Base-by-base conservation (phyloP, 2,329 filamentous ascomycete species). In the Elsinoe arachidis region DNA sequence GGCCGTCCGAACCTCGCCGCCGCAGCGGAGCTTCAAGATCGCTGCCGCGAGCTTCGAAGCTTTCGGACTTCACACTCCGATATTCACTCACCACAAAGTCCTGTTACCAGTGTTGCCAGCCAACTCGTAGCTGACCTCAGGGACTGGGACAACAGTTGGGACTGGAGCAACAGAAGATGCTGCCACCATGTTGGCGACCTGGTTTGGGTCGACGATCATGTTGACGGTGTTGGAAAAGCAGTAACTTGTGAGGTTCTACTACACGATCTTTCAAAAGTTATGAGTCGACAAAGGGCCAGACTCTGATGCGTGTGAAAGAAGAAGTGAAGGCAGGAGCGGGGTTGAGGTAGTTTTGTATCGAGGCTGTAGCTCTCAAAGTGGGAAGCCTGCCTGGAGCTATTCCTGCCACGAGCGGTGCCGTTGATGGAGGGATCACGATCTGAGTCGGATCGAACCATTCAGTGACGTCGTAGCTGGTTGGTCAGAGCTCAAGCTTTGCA, bases 151-250 rank as follows among this genome's bases (percentile, higher is more conserved):
- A 44, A 78, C 70, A 26, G 74, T 71, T 21, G 76, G 76, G 21
- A 77, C 66, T 60, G 54, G 60, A 58, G 61, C 54, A 11, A 62
- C 59, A 47, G 62, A 61, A 43, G 61, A 61, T 56, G 63, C 61
- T 44, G 61, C 62, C 61, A 67, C 68, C 21, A 69, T 69, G 65
- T 65, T 73, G 59, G 76, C 61, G 52, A 72, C 69, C 62, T 75
- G 69, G 55, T 76, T 69, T 54, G 73, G 71, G 64, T 77, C 73
- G 64, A 73, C 69, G 61, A 77, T 73, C 71, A 76, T 76, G 66
- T 60, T 73, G 68, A 62, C 61, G 63, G 62, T 61, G 59, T 14
- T 30, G 6, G 15, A 38, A 5, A 23, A 11, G 41, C 41, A 46
- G 21, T 23, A 11, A 53, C 33, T 53, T 34, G 38, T 15, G 15